Evolutionary conservation across 2,329 filamentous ascomycete genomes (phyloP).

Genomic region (Ceratocystis variospora): DNA sequence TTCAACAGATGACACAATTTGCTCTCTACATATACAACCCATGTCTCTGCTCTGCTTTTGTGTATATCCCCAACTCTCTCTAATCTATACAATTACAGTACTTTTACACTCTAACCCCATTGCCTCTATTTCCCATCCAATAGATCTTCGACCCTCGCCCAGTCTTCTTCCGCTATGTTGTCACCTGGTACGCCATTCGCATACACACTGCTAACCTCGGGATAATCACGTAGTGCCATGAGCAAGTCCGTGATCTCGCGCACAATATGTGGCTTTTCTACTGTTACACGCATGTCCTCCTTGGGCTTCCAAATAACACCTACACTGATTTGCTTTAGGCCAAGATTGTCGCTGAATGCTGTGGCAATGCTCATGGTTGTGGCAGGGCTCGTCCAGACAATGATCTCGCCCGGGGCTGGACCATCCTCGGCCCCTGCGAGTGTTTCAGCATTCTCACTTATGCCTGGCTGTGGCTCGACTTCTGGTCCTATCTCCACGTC

Average conservation of each 20-base stretch:
- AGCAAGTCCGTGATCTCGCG: conserved; percentile 43
- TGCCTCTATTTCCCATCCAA: conserved; percentile 22
- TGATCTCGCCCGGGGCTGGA: conserved; percentile 13
- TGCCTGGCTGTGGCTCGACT: background rate
- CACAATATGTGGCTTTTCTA: conserved; percentile 42
- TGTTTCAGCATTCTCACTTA: background rate
- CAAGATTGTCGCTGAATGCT: conserved; percentile 30
- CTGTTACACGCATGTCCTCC: conserved; percentile 52
- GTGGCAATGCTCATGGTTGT: conserved; percentile 15
- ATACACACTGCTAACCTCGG: conserved; percentile 61
- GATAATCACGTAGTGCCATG: conserved; percentile 45
- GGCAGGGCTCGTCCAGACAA: conserved; percentile 18
- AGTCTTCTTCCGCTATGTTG: conserved; percentile 32
- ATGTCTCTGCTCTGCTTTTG: background rate
- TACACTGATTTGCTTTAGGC: conserved; percentile 49
- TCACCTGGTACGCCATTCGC: conserved; percentile 43
- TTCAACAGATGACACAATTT: conserved; percentile 3
- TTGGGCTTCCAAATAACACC: conserved; percentile 71
- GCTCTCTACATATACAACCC: background rate
- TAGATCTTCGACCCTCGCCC: conserved; percentile 32
- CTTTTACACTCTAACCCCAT: conserved; percentile 22
- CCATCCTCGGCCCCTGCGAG: background rate
- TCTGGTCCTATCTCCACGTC: conserved; percentile 18
- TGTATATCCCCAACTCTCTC: background rate
- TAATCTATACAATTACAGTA: background rate